These are phyloP conservation scores for Trichosporon sp. DNA, from an alignment of 1,284 basidiomycete species.

Conservation along the genomic window DNA sequence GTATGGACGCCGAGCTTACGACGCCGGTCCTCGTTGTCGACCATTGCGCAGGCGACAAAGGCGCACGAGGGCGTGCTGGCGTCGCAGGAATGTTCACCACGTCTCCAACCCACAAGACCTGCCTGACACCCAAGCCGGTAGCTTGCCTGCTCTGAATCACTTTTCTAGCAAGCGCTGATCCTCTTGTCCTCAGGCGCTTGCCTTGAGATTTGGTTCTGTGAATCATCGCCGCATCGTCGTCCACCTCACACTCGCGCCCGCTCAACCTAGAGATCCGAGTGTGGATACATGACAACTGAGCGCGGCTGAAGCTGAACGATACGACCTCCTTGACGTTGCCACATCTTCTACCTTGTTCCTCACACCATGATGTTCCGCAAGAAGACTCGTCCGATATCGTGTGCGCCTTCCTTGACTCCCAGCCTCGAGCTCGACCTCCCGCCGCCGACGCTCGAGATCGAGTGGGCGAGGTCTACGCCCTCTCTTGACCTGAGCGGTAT, in stretches of 20 bases:
- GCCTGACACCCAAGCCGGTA: too few relatives aligned
- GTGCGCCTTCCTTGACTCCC: conserved; percentile 8
- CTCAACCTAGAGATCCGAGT: not conserved
- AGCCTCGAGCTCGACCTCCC: conserved; percentile 10
- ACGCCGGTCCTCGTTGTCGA: too few relatives aligned
- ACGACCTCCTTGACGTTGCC: not conserved
- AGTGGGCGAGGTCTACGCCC: conserved; percentile 10
- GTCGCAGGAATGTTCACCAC: not conserved
- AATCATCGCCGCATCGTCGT: not conserved
- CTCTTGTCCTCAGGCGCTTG: not conserved
- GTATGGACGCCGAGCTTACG: too few relatives aligned
- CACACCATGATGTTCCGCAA: conserved; percentile 3
- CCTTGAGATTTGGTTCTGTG: not conserved
- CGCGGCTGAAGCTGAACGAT: not conserved
- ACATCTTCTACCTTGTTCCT: not conserved
- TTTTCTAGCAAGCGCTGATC: too few relatives aligned
- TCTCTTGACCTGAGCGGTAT: conserved; percentile 1
- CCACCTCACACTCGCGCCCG: not conserved
- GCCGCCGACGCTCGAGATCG: conserved; percentile 2
- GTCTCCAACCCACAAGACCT: not conserved
- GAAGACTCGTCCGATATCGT: conserved; percentile 4
- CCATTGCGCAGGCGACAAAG: not conserved
- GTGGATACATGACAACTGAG: not conserved
- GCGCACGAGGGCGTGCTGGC: not conserved
- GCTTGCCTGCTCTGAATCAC: too few relatives aligned